phyloP scores from a whole-genome alignment of 495 filamentous ascomycete genomes.

The Podospora comata region DNA sequence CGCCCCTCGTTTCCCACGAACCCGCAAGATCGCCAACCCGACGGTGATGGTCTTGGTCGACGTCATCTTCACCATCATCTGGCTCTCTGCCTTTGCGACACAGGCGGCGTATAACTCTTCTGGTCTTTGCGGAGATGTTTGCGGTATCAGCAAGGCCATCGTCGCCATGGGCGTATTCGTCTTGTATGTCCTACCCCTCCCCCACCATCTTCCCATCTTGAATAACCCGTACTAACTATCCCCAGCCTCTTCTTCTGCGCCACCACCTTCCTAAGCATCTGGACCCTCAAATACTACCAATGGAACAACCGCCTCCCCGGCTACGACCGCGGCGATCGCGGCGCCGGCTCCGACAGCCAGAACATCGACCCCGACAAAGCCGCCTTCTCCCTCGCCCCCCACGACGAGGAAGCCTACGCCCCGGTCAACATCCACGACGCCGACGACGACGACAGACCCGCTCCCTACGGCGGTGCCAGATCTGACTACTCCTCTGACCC shows the following conservation, averaged over 20 bases:
- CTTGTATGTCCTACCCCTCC: slow-evolving; percentile 55
- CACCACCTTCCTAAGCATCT: slow-evolving; percentile 71
- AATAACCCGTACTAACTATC: background rate
- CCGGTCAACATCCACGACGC: slow-evolving; percentile 45
- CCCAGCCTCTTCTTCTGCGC: slow-evolving; percentile 68
- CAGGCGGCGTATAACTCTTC: slow-evolving; percentile 64
- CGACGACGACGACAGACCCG: slow-evolving; percentile 31
- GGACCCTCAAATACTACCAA: slow-evolving; percentile 74
- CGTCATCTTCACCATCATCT: slow-evolving; percentile 68
- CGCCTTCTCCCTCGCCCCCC: slow-evolving; percentile 54
- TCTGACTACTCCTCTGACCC: slow-evolving; percentile 23
- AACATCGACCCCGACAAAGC: slow-evolving; percentile 59
- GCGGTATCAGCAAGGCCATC: slow-evolving; percentile 70
- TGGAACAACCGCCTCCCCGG: slow-evolving; percentile 73
- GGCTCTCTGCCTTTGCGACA: slow-evolving; percentile 78
- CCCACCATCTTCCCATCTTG: background rate
- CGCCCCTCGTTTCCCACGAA: slow-evolving; percentile 80
- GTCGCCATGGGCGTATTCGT: slow-evolving; percentile 78
- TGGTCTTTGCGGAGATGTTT: slow-evolving; percentile 51
- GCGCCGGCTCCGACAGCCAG: slow-evolving; percentile 38
- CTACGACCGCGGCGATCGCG: slow-evolving; percentile 45
- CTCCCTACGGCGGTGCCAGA: slow-evolving; percentile 15
- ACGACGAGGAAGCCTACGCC: slow-evolving; percentile 53
- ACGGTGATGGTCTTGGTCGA: slow-evolving; percentile 79
- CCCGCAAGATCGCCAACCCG: slow-evolving; percentile 72